Conservation (phyloP, 495 filamentous ascomycete genomes). For the Usnea hakonensis region DNA sequence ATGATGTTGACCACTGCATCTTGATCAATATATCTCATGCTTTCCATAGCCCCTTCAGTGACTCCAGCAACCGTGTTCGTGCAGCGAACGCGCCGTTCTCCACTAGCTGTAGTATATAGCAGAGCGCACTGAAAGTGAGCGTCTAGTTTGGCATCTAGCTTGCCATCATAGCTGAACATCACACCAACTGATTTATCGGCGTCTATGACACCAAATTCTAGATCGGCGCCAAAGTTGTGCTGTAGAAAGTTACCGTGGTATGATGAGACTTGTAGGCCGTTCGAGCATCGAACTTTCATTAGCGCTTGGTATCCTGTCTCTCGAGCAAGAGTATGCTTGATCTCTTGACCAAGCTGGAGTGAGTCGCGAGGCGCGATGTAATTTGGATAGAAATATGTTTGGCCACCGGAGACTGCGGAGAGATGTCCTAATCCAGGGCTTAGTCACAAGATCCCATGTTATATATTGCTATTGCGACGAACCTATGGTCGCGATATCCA, state of each 20-base stretch:
- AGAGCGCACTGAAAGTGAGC: conserved; percentile 96
- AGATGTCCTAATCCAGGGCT: conserved; percentile 31
- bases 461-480: background rate
- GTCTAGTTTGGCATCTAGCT: conserved; percentile 90
- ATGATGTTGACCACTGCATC: conserved; percentile 82
- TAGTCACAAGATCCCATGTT: background rate
- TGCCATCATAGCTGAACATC: conserved; percentile 93
- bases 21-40: conserved; percentile 88
- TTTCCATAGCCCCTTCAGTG: conserved; percentile 74
- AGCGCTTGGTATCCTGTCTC: conserved; percentile 94
- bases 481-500: conserved; percentile 94
- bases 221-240: conserved; percentile 86
- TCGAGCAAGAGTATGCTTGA: conserved; percentile 78
- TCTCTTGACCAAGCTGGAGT: conserved; percentile 73
- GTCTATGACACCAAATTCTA: conserved; percentile 90
- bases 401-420: conserved; percentile 71
- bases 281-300: conserved; percentile 98
- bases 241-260: conserved; percentile 97
- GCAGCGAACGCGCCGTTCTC: conserved; percentile 86
- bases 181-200: conserved; percentile 90
- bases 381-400: conserved; percentile 93
- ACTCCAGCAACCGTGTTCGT: conserved; percentile 89
- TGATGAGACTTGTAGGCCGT: conserved; percentile 84
- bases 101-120: conserved; percentile 85
- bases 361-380: conserved; percentile 82